These are phyloP conservation scores for Oligophagozyma castellii DNA, from an alignment of 1,139 yeast species.

Conservation along the genomic window DNA sequence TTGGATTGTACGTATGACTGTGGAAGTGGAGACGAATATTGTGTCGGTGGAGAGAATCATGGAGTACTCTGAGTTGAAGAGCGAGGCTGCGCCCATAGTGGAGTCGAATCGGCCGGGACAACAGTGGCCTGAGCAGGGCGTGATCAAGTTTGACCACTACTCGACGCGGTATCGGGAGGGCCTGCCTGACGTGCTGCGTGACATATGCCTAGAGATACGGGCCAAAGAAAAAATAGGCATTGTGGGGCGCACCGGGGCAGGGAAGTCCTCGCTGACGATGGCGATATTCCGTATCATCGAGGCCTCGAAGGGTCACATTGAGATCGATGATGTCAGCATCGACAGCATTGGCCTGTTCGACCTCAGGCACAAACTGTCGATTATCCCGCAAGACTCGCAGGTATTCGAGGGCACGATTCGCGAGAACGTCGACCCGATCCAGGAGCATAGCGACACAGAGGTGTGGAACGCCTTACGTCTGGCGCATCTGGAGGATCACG, in stretches of 20 bases:
- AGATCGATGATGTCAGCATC: constrained; percentile 61
- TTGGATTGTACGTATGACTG: constrained; percentile 98
- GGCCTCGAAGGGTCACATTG: constrained; percentile 56
- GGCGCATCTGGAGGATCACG: constrained; percentile 71
- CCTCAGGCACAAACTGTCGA: constrained; percentile 71
- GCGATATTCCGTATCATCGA: constrained; percentile 88
- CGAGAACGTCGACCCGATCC: constrained; percentile 79
- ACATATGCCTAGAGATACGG: constrained; percentile 52
- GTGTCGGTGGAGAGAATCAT: constrained; percentile 91
- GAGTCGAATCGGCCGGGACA: constrained; percentile 53
- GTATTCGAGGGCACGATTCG: constrained; percentile 86
- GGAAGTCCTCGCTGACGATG: constrained; percentile 81
- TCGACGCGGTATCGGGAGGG: constrained; percentile 80
- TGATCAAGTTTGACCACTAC: constrained; percentile 55
- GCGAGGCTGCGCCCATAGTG: constrained; percentile 75
- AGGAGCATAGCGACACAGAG: constrained; percentile 53
- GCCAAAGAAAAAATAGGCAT: constrained; percentile 85
- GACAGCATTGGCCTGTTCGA: constrained; percentile 65
- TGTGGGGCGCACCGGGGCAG: constrained; percentile 96
- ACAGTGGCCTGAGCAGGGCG: constrained; percentile 73
- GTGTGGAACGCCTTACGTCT: constrained; percentile 79
- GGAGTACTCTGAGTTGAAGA: constrained; percentile 61
- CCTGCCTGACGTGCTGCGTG: constrained; percentile 64
- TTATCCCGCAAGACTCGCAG: constrained; percentile 95
- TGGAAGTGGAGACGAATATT: constrained; percentile 91